Evolutionary conservation across 441 rosid genomes (phyloP).

Genomic region (Melastoma candidum): DNA sequence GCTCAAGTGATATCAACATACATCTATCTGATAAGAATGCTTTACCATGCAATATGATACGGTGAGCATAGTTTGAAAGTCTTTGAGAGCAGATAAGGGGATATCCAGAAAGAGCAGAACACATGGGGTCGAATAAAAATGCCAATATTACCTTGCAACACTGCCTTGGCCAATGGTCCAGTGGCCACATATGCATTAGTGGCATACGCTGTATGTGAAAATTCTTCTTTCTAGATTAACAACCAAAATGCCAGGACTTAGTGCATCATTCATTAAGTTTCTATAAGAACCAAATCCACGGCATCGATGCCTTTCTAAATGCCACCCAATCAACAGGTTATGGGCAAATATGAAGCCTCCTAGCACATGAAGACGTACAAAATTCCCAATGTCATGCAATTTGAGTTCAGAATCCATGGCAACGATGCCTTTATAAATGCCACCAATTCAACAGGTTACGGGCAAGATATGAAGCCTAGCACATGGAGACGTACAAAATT

Average conservation of each 20-base stretch:
- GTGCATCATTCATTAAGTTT: not conserved
- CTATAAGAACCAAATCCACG: not conserved
- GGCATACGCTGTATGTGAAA: constrained; percentile 86
- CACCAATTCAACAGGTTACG: not conserved
- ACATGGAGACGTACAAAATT: too few relatives aligned
- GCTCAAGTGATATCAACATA: constrained; percentile 1
- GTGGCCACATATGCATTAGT: constrained; percentile 83
- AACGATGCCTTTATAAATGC: not conserved
- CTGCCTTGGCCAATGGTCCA: constrained; percentile 77
- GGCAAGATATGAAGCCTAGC: too few relatives aligned
- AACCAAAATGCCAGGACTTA: constrained; percentile 3
- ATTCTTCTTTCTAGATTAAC: constrained; percentile 73
- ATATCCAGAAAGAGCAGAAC: too few relatives aligned
- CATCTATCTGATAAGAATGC: not conserved
- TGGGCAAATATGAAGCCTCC: too few relatives aligned
- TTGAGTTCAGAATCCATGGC: too few relatives aligned
- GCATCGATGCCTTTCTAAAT: not conserved
- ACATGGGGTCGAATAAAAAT: too few relatives aligned
- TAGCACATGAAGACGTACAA: too few relatives aligned
- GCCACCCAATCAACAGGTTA: not conserved
- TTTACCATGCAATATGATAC: constrained; percentile 11
- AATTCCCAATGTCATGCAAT: too few relatives aligned
- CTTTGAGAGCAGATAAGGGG: too few relatives aligned
- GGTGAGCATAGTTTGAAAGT: too few relatives aligned
- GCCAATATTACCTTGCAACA: constrained; percentile 46